Conservation (phyloP, 2,329 filamentous ascomycete genomes). For the Cadophora gregata region DNA sequence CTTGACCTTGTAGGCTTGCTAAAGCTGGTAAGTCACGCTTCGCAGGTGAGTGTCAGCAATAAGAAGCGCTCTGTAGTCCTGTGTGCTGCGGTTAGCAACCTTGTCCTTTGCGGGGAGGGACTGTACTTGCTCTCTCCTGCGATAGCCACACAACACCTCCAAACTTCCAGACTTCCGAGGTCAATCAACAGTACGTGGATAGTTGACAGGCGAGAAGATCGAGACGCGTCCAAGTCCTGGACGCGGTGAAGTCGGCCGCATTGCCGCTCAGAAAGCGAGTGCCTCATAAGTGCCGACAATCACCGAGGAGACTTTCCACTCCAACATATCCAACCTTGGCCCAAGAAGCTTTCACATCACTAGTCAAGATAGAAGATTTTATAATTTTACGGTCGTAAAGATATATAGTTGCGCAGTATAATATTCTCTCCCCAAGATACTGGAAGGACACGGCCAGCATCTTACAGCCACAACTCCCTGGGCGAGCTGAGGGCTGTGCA, state of each 20-base stretch:
- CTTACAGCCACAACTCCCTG: not conserved
- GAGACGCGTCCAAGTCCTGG: conserved; percentile 8
- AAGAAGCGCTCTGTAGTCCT: not conserved
- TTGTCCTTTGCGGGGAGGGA: not conserved
- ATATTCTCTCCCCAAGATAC: not conserved
- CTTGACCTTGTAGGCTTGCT: not conserved
- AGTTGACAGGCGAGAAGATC: not conserved
- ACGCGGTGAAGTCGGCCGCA: conserved; percentile 6
- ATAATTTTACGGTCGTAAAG: not conserved
- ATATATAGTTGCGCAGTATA: not conserved
- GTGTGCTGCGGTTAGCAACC: not conserved
- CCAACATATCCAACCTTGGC: too few species aligned
- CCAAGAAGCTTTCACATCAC: not conserved
- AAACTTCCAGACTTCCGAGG: not conserved
- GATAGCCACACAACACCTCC: not conserved
- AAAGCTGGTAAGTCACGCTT: not conserved
- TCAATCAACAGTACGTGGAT: not conserved
- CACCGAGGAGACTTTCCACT: too few species aligned
- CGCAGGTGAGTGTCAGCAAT: not conserved
- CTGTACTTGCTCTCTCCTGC: not conserved
- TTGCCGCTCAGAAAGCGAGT: not conserved
- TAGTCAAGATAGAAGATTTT: not conserved
- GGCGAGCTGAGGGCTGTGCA: not conserved
- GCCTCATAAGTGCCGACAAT: too few species aligned
- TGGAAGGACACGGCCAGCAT: not conserved